Evolutionary conservation across 83 land plant species (phyloP), one percentile per base, ranked within the genome.

Genomic region (Diphasiastrum complanatum): DNA sequence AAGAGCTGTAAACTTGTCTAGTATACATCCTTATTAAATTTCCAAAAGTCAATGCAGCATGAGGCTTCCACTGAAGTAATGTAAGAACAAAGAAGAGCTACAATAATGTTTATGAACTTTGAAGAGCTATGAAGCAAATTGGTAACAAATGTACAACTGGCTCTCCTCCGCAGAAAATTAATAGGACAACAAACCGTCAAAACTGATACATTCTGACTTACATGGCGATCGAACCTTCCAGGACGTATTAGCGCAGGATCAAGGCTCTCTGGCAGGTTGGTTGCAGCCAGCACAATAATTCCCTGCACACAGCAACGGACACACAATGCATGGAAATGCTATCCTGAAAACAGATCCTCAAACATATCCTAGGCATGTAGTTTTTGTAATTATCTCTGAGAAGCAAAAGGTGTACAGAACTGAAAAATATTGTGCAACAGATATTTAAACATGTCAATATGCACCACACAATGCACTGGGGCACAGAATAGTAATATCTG

Each of bases 141-240:
- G n/a, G n/a, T n/a, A n/a, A n/a, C n/a, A n/a, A n/a, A n/a, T n/a
- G n/a, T n/a, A n/a, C n/a, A n/a, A n/a, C n/a, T n/a, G n/a, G n/a
- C n/a, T n/a, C n/a, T n/a, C n/a, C n/a, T n/a, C n/a, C n/a, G n/a
- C n/a, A 20, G 20, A 18, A 20, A 28, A 18, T 34, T n/a, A 56
- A n/a, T 5, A 22, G 35, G 6, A 65, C 29, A 38, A 24, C 26
- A 34, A 6, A 25, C 1, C 53, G 40, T 10, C 31, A 27, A 35
- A 20, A 8, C 41, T 2, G n/a, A n/a, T n/a, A 26, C 4, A 28
- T 47, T 24, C 48, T 5, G 47, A 85, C 99, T 81, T 78, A 95
- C 99, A 77, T 95, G 99, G 47, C 96, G 83, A 66, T 95, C 99
- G 75, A 95, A 95, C 77, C 99, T 81, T 70, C 99, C 99, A 45